Base-by-base conservation (phyloP, 495 filamentous ascomycete species). In the Oidiodendron maius region DNA sequence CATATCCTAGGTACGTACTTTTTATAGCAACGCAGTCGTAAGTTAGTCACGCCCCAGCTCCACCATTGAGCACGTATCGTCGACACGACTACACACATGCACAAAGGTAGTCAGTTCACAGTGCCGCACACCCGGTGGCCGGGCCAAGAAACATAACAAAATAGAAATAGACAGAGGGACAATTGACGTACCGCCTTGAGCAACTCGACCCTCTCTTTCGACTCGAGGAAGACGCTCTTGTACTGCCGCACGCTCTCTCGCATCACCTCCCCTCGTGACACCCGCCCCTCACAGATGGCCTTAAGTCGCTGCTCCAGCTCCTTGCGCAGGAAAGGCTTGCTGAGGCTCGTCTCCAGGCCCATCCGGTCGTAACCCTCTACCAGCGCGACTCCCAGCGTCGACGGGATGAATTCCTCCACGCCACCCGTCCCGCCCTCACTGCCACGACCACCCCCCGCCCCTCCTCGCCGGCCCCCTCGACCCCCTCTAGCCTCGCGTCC, bases 271-370 rank as follows among this genome's bases (percentile, higher is more conserved):
- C 76, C 75, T 35, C 80, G 81, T 11, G 82, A 82, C 47, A 80
- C 82, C 15, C 75, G 76, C n/a, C 94, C 94, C 44, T 87, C 88
- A 65, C 93, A 96, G 40, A 98, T 95, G 46, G 86, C 86, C 59
- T 88, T 88, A 91, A 98, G 94, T 55, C 86, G 83, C 48, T 84
- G 64, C 64, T 98, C 93, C 89, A 95, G 95, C 71, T 98, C 91
- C 64, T 98, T 97, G 21, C 93, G 80, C 35, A 98, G 70, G 62
- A 97, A 97, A n/a, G 93, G 93, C 64, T 98, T 98, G 58, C 88
- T 86, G 13, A 98, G 75, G 48, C 87, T 94, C 16, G 83, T 90
- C 42, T 95, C 89, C 44, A 96, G 81, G 24, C 83, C 86, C 67
- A 98, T 87, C 48, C 82, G 81, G 56, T 97, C 89, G 56, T 96